Percentiles rank a stretch among this genome's conserved stretches.
Conservation (phyloP, 2,329 filamentous ascomycete species). For the Ophiobolus disseminans region DNA sequence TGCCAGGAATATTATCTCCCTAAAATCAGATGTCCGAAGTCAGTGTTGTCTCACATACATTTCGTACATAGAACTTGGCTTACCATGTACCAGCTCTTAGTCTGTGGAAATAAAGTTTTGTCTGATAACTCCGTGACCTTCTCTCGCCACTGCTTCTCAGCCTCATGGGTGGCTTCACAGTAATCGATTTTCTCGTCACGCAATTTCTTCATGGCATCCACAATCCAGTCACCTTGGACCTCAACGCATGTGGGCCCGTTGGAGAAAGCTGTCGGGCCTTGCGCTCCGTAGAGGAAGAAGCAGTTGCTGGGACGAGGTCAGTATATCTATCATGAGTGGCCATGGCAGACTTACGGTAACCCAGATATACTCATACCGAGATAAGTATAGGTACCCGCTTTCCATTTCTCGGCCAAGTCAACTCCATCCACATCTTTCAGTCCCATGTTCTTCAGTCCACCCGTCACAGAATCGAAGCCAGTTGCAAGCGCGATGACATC, state of each 20-base stretch:
- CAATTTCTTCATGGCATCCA: constrained; percentile 51
- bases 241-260: constrained; percentile 57
- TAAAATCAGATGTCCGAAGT: too few relatives aligned
- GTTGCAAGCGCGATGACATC: constrained; percentile 56
- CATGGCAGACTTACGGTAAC: constrained; percentile 45
- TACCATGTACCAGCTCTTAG: constrained; percentile 56
- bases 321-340: too few relatives aligned
- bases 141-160: constrained; percentile 52
- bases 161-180: constrained; percentile 51
- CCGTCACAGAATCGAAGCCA: constrained; percentile 55
- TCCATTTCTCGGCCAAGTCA: constrained; percentile 51
- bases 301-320: constrained; percentile 38
- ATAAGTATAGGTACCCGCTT: constrained; percentile 50
- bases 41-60: too few relatives aligned
- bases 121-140: constrained; percentile 51
- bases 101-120: constrained; percentile 52
- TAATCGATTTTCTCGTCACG: constrained; percentile 48
- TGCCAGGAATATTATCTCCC: constrained; percentile 56
- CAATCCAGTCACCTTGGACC: constrained; percentile 55
- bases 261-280: constrained; percentile 56
- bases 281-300: constrained; percentile 56
- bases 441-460: constrained; percentile 52
- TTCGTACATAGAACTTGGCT: too few relatives aligned
- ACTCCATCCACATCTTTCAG: constrained; percentile 48
- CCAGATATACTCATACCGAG: constrained; percentile 53